Base-by-base conservation (phyloP, 106 monocot species). In the Apostasia ramifera region DNA sequence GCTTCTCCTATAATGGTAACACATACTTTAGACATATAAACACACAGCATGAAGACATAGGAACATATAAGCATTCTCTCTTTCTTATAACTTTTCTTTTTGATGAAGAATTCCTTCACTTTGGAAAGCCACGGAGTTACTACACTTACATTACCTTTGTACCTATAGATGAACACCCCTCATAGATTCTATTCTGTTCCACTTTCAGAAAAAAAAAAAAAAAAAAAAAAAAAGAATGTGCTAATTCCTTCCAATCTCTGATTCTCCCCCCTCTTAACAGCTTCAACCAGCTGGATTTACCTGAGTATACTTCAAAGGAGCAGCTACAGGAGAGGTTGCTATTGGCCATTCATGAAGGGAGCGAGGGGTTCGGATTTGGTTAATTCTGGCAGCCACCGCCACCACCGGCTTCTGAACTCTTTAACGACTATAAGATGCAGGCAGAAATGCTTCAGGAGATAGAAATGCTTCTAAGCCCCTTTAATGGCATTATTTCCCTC, bases 341-440 rank as follows among this genome's bases (percentile, higher is more conserved):
- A 49, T 76, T 95, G 2, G 95, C 95, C 2, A 91, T 95, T 62
- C 95, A 95, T 76, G 95, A 95, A 80, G 95, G 71, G 13, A 95
- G 77, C 49, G 95, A 95, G 81, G 95, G 95, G 39, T 95, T 95
- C 73, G 91, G 95, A 38, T 95, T 95, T 39, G 91, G 91, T 70
- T 95, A 63, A 83, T 5, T 40, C 61, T 26, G 43, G 40, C 42
- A 47, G 12, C 7, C 45, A 40, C 43, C 48, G 48, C 26, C 26
- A 26, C 26, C 26, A 8, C 10, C 61, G 43, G 15, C 44, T n/a
- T 48, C 42, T 58, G 60, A 47, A 59, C 40, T 48, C 46, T 86
- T 82, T 82, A 86, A 59, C 73, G 47, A 63, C 63, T 70, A 44
- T 48, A 60, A 47, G 41, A 60, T 40, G 62, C 65, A 65, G 48